Evolutionary conservation across 345 rosid species (phyloP).

Genomic region (Geranium rotundifolium): DNA sequence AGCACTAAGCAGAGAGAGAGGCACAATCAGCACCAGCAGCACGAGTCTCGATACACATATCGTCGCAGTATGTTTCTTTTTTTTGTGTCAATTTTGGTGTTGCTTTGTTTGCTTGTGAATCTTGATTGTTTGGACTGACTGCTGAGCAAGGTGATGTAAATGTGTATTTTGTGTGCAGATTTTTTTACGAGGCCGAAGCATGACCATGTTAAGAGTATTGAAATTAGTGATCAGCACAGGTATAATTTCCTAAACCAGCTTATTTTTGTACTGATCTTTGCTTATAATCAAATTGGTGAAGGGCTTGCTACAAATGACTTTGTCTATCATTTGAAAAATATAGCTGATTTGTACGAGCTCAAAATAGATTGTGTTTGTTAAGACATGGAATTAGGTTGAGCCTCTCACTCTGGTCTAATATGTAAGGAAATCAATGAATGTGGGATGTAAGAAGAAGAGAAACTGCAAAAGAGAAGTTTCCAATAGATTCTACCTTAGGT

Average conservation of each 20-base stretch:
- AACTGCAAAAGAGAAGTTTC: background rate
- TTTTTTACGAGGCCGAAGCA: slow-evolving; percentile 72
- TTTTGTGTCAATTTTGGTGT: background rate
- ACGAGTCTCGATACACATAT: slow-evolving; percentile 16
- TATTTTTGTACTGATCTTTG: background rate
- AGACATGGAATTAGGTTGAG: background rate
- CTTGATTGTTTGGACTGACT: background rate
- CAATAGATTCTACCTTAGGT: too few species aligned
- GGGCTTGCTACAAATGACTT: too few species aligned
- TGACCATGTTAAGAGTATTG: slow-evolving; percentile 56
- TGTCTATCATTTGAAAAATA: background rate
- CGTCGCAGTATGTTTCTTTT: slow-evolving; percentile 30
- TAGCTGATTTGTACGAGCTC: background rate
- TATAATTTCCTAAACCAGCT: slow-evolving; percentile 4
- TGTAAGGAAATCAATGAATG: background rate
- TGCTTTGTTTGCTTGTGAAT: background rate
- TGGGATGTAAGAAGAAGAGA: background rate
- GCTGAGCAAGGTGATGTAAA: slow-evolving; percentile 1
- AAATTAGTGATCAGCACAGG: slow-evolving; percentile 72
- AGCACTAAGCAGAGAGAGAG: slow-evolving; percentile 7
- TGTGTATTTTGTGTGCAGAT: slow-evolving; percentile 21
- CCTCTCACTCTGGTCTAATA: background rate
- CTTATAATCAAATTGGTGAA: background rate
- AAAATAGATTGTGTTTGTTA: background rate
- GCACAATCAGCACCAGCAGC: background rate